A percentile compares a stretch with the other conserved stretches of the same genome.
phyloP scores from a whole-genome alignment of 1,139 yeast species.

The Debaryomyces robertsiae region DNA sequence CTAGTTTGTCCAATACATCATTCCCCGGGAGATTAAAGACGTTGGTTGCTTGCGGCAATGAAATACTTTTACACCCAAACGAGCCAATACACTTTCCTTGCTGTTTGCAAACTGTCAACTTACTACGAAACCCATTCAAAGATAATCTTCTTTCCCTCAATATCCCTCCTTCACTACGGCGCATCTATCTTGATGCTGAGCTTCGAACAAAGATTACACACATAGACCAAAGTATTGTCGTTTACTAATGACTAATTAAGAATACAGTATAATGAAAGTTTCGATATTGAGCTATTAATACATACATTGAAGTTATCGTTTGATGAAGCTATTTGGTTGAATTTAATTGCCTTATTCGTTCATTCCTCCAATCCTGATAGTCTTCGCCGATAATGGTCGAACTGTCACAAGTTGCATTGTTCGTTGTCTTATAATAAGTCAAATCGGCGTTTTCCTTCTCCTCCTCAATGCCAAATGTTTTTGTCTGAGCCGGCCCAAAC shows the following conservation, averaged over 20 bases:
- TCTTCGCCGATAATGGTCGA: constrained; percentile 47
- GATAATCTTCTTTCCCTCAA: constrained; percentile 18
- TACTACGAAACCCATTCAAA: constrained; percentile 19
- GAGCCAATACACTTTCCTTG: constrained; percentile 19
- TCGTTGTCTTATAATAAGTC: constrained; percentile 15
- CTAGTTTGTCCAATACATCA: constrained; percentile 14
- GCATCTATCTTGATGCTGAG: constrained; percentile 19
- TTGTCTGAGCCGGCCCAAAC: constrained; percentile 28
- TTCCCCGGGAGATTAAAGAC: constrained; percentile 19
- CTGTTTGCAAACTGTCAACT: constrained; percentile 17
- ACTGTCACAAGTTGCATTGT: constrained; percentile 34
- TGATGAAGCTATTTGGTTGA: constrained; percentile 25
- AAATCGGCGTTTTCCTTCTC: constrained; percentile 18
- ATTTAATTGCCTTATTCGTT: constrained; percentile 38
- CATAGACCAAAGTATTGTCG: background rate
- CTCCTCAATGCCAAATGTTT: constrained; percentile 14
- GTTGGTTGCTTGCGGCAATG: constrained; percentile 21
- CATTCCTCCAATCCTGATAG: constrained; percentile 45
- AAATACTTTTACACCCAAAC: constrained; percentile 19
- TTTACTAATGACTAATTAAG: background rate
- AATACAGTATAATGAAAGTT: background rate
- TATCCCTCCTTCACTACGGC: constrained; percentile 16
- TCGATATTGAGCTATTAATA: background rate
- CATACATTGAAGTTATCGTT: constrained; percentile 1
- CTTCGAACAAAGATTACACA: constrained; percentile 4